Conservation (phyloP, 352 stramenopile species). For the Pythium guiyangense region DNA sequence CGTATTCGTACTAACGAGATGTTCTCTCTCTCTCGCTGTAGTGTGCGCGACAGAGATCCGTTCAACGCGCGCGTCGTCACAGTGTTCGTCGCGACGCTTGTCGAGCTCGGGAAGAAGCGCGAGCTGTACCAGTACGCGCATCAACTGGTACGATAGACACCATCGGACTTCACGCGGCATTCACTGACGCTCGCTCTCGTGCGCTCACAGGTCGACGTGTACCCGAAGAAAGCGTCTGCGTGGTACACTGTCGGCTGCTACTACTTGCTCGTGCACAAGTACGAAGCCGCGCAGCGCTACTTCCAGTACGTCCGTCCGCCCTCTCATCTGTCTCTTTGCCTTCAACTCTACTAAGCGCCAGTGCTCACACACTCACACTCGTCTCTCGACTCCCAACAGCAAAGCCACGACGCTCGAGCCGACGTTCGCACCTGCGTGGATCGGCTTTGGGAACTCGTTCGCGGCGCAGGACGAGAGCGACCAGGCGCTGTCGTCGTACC, state of each 20-base stretch:
- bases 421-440: conserved; percentile 94
- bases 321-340: conserved; percentile 1
- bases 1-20: no score
- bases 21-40: no score
- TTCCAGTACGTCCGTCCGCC: conserved; percentile 83
- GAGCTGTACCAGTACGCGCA: conserved; percentile 96
- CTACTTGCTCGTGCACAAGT: conserved; percentile 93
- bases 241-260: conserved; percentile 98
- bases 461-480: conserved; percentile 96
- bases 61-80: conserved; percentile 80
- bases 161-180: no score
- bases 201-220: conserved; percentile 82
- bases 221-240: conserved; percentile 88
- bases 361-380: background rate
- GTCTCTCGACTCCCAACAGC: conserved; percentile 22
- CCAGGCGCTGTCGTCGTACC: conserved; percentile 96
- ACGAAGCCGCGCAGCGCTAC: conserved; percentile 93
- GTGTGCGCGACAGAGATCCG: conserved; percentile 66
- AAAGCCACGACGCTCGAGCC: conserved; percentile 91
- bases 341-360: no score
- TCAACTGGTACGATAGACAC: conserved; percentile 91
- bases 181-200: no score
- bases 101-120: conserved; percentile 91
- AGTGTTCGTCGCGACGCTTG: conserved; percentile 87
- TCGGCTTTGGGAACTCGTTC: conserved; percentile 96